Evolutionary conservation across 805 yeast species (phyloP).

Genomic region (Kazachstania viticola): DNA sequence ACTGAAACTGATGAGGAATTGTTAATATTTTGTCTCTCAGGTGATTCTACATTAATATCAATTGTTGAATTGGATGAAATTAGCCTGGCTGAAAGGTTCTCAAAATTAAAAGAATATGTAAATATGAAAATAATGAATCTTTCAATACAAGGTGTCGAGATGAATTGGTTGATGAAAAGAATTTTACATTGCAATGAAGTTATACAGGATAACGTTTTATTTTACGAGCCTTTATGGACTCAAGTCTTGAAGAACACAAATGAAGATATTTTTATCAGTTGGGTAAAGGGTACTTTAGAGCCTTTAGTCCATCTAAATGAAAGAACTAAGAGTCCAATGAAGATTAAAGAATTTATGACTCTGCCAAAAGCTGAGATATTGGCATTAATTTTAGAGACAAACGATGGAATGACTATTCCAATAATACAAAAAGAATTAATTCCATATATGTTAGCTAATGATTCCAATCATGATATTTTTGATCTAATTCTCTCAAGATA

Average conservation of each 20-base stretch:
- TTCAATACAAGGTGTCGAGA: slow-evolving; percentile 1
- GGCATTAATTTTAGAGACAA: too few relatives aligned
- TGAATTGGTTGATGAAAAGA: slow-evolving; percentile 18
- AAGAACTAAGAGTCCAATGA: slow-evolving; percentile 6
- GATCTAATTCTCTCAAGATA: too few relatives aligned
- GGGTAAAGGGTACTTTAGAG: slow-evolving; percentile 21
- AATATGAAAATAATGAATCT: slow-evolving; percentile 5
- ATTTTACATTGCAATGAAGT: slow-evolving; percentile 15
- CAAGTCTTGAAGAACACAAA: neutral
- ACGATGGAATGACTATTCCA: too few relatives aligned
- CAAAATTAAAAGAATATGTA: slow-evolving; percentile 8
- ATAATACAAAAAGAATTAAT: too few relatives aligned
- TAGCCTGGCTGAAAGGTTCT: slow-evolving; percentile 7
- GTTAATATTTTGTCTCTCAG: slow-evolving; percentile 15
- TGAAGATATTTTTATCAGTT: slow-evolving; percentile 7
- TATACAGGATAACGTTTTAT: slow-evolving; percentile 9
- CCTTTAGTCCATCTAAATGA: slow-evolving; percentile 22
- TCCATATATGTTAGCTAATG: too few relatives aligned
- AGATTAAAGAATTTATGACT: slow-evolving; percentile 14
- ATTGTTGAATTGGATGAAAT: slow-evolving; percentile 16
- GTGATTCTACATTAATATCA: slow-evolving; percentile 11
- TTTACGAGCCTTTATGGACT: slow-evolving; percentile 18
- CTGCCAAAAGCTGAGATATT: too few relatives aligned
- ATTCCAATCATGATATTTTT: too few relatives aligned
- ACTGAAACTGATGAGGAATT: slow-evolving; percentile 19